phyloP scores from a whole-genome alignment of 2,329 filamentous ascomycete species.

The Hypoxylon sp. region DNA sequence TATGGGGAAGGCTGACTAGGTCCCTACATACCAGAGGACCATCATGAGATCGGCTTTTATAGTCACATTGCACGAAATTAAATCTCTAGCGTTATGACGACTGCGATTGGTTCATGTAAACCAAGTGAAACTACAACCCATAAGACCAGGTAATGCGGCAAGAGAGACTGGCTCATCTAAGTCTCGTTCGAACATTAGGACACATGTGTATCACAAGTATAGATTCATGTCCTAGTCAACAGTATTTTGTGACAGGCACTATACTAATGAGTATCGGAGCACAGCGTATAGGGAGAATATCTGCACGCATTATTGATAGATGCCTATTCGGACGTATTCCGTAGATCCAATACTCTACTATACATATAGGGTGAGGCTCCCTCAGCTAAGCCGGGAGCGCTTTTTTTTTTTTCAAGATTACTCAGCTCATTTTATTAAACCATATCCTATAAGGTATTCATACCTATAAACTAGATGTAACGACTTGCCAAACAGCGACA shows the following conservation, averaged over 20 bases:
- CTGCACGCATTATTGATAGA: no score
- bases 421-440: no score
- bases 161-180: not conserved
- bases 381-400: not conserved
- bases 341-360: not conserved
- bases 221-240: no score
- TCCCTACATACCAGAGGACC: not conserved
- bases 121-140: not conserved
- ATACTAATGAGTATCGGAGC: no score
- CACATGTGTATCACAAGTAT: no score
- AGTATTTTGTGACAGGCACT: no score
- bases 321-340: not conserved
- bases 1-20: conserved; percentile 7
- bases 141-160: not conserved
- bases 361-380: not conserved
- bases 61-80: conserved; percentile 3
- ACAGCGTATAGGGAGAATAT: no score
- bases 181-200: no score
- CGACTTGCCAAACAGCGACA: no score
- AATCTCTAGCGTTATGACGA: not conserved
- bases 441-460: no score
- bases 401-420: not conserved
- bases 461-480: no score
- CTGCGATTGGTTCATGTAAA: not conserved
- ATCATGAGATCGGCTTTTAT: conserved; percentile 17